Base-by-base conservation (phyloP, 176 grass and related monocot genomes). In the Paspalum vaginatum region DNA sequence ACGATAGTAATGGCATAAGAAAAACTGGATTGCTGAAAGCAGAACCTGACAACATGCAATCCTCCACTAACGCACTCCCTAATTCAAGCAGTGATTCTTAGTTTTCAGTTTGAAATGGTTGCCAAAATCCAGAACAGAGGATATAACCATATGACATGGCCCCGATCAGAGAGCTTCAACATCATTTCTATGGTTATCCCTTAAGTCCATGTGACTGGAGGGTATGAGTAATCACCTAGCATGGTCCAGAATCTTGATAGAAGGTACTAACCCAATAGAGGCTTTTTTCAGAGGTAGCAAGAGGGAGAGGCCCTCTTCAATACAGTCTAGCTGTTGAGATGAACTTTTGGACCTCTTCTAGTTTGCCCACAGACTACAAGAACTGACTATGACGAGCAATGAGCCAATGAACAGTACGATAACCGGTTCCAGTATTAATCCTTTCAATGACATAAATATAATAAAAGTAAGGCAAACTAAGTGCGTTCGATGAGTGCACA, bases 21-120 rank as follows among this genome's bases (percentile, higher is more conserved):
- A 42, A 22, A 18, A 73, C 38, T 9, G 25, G 42, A 9, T 63
- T 26, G 39, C 37, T 15, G 37, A 83, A 74, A 89, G 74, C 42
- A 60, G 50, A 70, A 50, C 9, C 2, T 27, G 14, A 15, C 13
- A 0, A 21, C 46, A 48, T 17, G 7, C 11, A 46, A 70, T 55
- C 32, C 11, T 17, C 2, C 6, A 13, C 0, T 11, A 27, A 13
- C 12, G 61, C 82, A 70, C 14, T 42, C 55, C 56, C 50, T 26
- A 38, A 4, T 2, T 50, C 8, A 5, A 10, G 4, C 15, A 51
- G 38, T 38, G 26, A 53, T 50, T 32, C 4, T 26, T 47, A 49
- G 15, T 72, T 37, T 54, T 38, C 47, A 5, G 16, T 20, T 40
- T n/a, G 27, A 55, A 40, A 9, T 40, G 27, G 17, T 53, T 18